These are phyloP conservation scores for Dissophora ornata DNA, from an alignment of 192 early-diverging fungal genomes.

Conservation along the genomic window DNA sequence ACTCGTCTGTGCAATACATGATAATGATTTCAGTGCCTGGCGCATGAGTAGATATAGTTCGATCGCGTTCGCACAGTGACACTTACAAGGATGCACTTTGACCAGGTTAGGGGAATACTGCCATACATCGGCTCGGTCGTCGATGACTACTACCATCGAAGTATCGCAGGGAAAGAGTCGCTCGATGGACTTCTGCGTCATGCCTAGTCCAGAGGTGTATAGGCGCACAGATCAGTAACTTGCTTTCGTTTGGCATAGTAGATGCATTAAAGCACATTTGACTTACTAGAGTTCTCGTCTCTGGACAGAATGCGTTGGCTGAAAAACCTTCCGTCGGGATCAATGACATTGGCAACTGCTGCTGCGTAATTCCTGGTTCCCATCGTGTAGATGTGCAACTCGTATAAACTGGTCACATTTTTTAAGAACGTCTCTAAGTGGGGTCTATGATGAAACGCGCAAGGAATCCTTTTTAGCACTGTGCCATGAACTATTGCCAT, in stretches of 20 bases:
- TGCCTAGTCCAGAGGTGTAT: slow-evolving; percentile 55
- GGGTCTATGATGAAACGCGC: slow-evolving; percentile 63
- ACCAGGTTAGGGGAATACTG: slow-evolving; percentile 89
- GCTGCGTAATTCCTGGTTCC: slow-evolving; percentile 94
- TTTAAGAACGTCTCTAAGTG: slow-evolving; percentile 83
- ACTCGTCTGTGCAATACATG: slow-evolving; percentile 72
- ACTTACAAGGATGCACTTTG: slow-evolving; percentile 87
- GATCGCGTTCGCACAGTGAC: not conserved
- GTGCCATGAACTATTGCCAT: no score
- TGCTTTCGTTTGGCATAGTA: no score
- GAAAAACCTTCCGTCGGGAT: slow-evolving; percentile 84
- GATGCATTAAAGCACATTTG: not conserved
- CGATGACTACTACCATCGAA: slow-evolving; percentile 96
- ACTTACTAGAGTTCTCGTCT: slow-evolving; percentile 90
- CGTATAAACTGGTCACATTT: slow-evolving; percentile 76
- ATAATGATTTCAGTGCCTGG: no score
- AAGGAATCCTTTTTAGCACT: no score
- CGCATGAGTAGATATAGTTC: no score
- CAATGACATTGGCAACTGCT: slow-evolving; percentile 86
- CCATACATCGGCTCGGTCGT: slow-evolving; percentile 98
- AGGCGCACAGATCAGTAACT: not conserved
- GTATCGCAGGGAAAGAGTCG: slow-evolving; percentile 94
- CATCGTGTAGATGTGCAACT: slow-evolving; percentile 99
- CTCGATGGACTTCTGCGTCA: slow-evolving; percentile 80
- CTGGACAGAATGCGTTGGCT: slow-evolving; percentile 90